phyloP scores from a whole-genome alignment of 495 filamentous ascomycete genomes.

The Annulohypoxylon stygium region DNA sequence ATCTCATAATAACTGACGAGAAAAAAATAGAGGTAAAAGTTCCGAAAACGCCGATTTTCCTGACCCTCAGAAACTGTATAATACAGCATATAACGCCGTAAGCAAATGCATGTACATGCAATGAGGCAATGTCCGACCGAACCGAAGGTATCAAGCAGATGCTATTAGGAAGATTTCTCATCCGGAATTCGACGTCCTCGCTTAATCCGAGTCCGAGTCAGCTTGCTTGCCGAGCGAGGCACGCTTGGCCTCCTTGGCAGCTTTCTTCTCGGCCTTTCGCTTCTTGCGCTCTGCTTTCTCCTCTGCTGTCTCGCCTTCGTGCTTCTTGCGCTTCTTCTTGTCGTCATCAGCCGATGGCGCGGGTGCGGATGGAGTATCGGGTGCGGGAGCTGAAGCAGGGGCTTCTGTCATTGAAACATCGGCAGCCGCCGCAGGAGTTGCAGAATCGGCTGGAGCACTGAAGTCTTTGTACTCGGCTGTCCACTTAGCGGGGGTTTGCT shows the following conservation, averaged over 20 bases:
- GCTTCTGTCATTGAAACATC: slow-evolving; percentile 51
- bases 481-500: slow-evolving; percentile 92
- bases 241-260: slow-evolving; percentile 70
- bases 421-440: slow-evolving; percentile 43
- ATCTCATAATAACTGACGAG: slow-evolving; percentile 5
- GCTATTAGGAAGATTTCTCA: slow-evolving; percentile 29
- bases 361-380: slow-evolving; percentile 56
- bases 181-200: slow-evolving; percentile 7
- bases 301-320: slow-evolving; percentile 83
- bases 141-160: slow-evolving; percentile 51
- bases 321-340: slow-evolving; percentile 84
- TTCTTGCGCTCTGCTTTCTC: slow-evolving; percentile 81
- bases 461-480: slow-evolving; percentile 90
- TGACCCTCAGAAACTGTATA: slow-evolving; percentile 42
- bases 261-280: slow-evolving; percentile 81
- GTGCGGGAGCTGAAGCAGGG: slow-evolving; percentile 42
- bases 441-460: slow-evolving; percentile 61
- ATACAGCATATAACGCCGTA: slow-evolving; percentile 45
- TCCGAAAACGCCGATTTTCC: slow-evolving; percentile 46
- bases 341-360: slow-evolving; percentile 57
- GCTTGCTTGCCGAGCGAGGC: slow-evolving; percentile 49
- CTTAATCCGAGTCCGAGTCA: slow-evolving; percentile 52
- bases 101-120: slow-evolving; percentile 41
- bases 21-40: slow-evolving; percentile 35
- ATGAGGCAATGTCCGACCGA: slow-evolving; percentile 40